Evolutionary conservation across 306 rosid species (phyloP).

Genomic region (Acacia acuminata): DNA sequence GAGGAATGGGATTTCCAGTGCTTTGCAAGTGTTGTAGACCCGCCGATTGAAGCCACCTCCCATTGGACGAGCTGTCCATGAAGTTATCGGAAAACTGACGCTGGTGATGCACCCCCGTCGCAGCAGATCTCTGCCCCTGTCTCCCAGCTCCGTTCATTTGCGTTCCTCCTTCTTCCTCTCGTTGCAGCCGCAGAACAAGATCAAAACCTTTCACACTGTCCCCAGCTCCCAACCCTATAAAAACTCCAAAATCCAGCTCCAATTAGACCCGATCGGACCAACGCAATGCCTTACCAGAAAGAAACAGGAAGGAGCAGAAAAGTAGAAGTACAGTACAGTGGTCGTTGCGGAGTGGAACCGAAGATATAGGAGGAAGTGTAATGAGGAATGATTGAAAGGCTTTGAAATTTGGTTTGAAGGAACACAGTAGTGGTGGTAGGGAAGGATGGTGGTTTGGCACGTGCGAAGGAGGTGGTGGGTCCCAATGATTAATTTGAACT

Average conservation of each 20-base stretch:
- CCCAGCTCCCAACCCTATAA: background rate
- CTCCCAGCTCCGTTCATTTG: slow-evolving; percentile 85
- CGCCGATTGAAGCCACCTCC: slow-evolving; percentile 91
- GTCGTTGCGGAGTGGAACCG: slow-evolving; percentile 37
- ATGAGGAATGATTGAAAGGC: background rate
- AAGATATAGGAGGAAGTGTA: slow-evolving; percentile 47
- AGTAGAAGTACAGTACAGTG: slow-evolving; percentile 7
- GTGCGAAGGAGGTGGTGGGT: slow-evolving; percentile 6
- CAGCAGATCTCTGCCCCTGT: slow-evolving; percentile 93
- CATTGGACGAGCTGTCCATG: slow-evolving; percentile 51
- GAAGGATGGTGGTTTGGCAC: slow-evolving; percentile 35
- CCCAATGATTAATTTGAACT: slow-evolving; percentile 41
- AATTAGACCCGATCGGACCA: slow-evolving; percentile 27
- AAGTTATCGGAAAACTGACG: slow-evolving; percentile 89
- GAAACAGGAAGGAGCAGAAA: background rate
- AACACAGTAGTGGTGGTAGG: background rate
- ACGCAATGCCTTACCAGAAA: background rate
- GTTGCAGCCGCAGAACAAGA: background rate
- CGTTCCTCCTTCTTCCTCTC: slow-evolving; percentile 1
- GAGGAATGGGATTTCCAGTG: slow-evolving; percentile 56
- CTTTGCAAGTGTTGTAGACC: slow-evolving; percentile 91
- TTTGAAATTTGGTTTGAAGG: slow-evolving; percentile 49
- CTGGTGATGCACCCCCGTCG: slow-evolving; percentile 78
- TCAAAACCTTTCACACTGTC: background rate
- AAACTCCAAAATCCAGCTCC: background rate